Base-by-base conservation (phyloP, 805 yeast genomes). In the Novakomyces olei region DNA sequence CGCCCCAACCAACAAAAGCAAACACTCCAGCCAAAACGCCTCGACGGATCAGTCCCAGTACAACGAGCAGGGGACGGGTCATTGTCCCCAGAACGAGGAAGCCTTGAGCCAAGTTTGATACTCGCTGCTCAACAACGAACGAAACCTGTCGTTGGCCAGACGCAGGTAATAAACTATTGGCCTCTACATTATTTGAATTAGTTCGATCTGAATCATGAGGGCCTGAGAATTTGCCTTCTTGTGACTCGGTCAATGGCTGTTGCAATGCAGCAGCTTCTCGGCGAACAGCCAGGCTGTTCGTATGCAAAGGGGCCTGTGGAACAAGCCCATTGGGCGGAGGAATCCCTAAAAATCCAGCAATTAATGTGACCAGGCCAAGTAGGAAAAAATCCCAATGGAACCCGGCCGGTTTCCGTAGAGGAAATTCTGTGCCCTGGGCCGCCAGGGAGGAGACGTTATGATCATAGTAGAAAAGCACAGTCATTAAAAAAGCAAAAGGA, bases 291-390 rank as follows among this genome's bases (percentile, higher is more conserved):
- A 85, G 53, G 0, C 93, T 68, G 27, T 64, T 66, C 0, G 96
- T 81, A 44, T 85, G 98, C 23, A 88, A 48, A 2, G 96, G 96
- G 0, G 98, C 96, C 50, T 85, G 98, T 1, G 98, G 98, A 28
- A 85, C 85, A 20, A 85, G 58, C 0, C 98, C 98, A 52, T 88
- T 88, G 0, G 96, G 96, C 2, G 95, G 81, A 0, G 96, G 98
- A 2, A 88, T 61, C 0, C 96, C 98, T 7, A 85, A 46, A 1
- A 85, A 51, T 0, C 96, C 96, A 2, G 92, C 61, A 1, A 85
- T 50, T 0, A 92, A 91, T 0, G 96, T 88, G 4, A 83, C 74
- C 5, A 79, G 47, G 0, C 96, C 96, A 23, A 85, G 57, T 16
- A 88, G 53, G 26, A 75, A 63, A 45, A 83, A 76, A 52, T 85